Evolutionary conservation across 768 basidiomycete species (phyloP).

Genomic region (Rhodotorula paludigena): DNA sequence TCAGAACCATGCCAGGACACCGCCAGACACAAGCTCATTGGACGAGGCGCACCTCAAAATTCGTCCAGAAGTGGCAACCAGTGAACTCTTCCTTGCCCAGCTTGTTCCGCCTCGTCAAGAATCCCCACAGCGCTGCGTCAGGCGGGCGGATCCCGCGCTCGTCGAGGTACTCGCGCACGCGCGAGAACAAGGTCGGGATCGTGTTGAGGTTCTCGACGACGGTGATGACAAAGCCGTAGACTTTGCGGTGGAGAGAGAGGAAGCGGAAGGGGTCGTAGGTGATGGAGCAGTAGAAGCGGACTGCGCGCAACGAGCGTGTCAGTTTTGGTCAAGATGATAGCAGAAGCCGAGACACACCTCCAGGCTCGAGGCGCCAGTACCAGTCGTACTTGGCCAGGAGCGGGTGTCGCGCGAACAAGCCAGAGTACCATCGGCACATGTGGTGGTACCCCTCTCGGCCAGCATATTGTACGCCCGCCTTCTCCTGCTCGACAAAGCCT

Average conservation of each 20-base stretch:
- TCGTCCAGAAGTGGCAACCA: slow-evolving; percentile 26
- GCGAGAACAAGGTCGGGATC: slow-evolving; percentile 16
- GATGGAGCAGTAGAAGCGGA: slow-evolving; percentile 27
- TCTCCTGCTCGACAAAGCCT: slow-evolving; percentile 22
- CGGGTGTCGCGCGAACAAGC: slow-evolving; percentile 19
- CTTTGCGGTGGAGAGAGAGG: slow-evolving; percentile 15
- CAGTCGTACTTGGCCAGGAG: slow-evolving; percentile 20
- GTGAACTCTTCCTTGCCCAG: slow-evolving; percentile 1
- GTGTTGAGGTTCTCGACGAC: slow-evolving; percentile 32
- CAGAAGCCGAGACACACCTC: slow-evolving; percentile 2
- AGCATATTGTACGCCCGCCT: slow-evolving; percentile 25
- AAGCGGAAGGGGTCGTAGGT: slow-evolving; percentile 36
- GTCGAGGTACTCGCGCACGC: slow-evolving; percentile 1
- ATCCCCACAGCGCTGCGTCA: slow-evolving; percentile 7
- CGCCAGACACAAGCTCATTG: not conserved
- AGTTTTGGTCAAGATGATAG: not conserved
- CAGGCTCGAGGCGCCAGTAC: slow-evolving; percentile 29
- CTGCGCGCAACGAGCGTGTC: not conserved
- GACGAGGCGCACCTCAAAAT: slow-evolving; percentile 19
- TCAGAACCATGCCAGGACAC: not conserved
- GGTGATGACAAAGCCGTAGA: slow-evolving; percentile 34
- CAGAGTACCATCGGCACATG: slow-evolving; percentile 30
- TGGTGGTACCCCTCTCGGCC: slow-evolving; percentile 37
- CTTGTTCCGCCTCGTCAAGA: slow-evolving; percentile 5
- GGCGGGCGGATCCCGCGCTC: not conserved